Base-by-base conservation (phyloP, 495 filamentous ascomycete species). In the Penicillium taxi region DNA sequence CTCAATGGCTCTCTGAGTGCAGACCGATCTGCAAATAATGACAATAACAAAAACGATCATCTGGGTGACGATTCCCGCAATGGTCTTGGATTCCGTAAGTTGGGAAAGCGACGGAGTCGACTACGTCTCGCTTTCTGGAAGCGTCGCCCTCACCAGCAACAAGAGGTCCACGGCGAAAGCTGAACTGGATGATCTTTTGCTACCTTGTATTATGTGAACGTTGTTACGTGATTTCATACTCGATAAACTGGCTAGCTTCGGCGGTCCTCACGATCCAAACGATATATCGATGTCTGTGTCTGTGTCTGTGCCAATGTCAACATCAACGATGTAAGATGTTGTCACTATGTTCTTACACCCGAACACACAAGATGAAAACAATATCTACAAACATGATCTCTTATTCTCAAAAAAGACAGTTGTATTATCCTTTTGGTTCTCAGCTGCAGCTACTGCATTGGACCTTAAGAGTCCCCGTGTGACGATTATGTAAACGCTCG, bases 51-150 rank as follows among this genome's bases (percentile, higher is more conserved):
- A 26, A 41, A 61, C 18, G 51, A 58, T 28, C 37, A 18, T 1
- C n/a, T 20, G 2, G 47, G 41, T 18, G 53, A 55, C 14, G 57
- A 56, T n/a, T 38, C 42, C 13, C 20, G 32, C 7, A 36, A 32
- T 15, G 54, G 47, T 33, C 53, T 43, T 16, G 55, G 46, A 21
- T 27, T 37, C 13, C 40, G 52, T 18, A 48, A 48, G 32, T 50
- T 67, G 21, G 55, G 56, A 13, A 67, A 67, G 35, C 55, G 57
- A 16, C 55, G 58, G 28, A 70, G 66, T 46, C 59, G 66, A 18
- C 50, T 70, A 13, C 56, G 66, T 21, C 49, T 70, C 30, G 66
- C 66, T 19, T 70, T 70, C 35, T 70, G 66, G 66, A 64, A 56
- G 34, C 66, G 66, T 17, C 61, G 56, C 26, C 47, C 46, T 16